These are phyloP conservation scores for Cystofilobasidium capitatum DNA, from an alignment of 768 basidiomycete species.

Conservation along the genomic window DNA sequence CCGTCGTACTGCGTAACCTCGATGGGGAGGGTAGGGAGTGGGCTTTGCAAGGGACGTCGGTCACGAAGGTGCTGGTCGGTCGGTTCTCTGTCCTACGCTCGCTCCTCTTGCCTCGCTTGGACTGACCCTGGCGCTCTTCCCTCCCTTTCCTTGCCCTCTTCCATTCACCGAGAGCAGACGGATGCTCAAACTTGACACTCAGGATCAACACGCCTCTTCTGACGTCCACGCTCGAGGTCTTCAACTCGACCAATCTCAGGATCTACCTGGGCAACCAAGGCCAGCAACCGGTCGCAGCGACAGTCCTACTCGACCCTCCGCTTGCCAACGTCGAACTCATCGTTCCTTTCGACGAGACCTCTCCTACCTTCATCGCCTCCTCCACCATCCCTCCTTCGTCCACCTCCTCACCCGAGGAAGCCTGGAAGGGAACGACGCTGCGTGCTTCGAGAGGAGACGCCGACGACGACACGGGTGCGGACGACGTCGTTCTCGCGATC, in stretches of 20 bases:
- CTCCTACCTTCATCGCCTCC: background rate
- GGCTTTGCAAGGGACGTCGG: background rate
- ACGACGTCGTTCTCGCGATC: background rate
- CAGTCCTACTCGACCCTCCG: constrained; percentile 1
- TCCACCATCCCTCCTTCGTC: background rate
- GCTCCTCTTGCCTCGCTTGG: too few species aligned
- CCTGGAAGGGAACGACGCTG: background rate
- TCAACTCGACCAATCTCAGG: background rate
- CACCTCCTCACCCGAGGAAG: background rate
- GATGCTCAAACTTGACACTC: background rate
- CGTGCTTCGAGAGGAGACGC: background rate
- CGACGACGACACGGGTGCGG: background rate
- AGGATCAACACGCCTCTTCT: background rate
- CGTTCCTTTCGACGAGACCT: background rate
- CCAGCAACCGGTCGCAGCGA: background rate
- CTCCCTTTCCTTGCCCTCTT: background rate
- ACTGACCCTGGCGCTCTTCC: too few species aligned
- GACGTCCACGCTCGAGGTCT: background rate
- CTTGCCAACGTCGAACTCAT: background rate
- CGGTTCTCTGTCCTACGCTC: background rate
- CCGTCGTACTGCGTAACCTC: background rate
- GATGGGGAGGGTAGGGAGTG: background rate
- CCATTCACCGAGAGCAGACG: background rate
- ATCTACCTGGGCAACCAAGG: background rate
- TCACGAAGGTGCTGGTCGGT: background rate